Evolutionary conservation across 2,329 filamentous ascomycete species (phyloP).

Genomic region (Didymella exigua): DNA sequence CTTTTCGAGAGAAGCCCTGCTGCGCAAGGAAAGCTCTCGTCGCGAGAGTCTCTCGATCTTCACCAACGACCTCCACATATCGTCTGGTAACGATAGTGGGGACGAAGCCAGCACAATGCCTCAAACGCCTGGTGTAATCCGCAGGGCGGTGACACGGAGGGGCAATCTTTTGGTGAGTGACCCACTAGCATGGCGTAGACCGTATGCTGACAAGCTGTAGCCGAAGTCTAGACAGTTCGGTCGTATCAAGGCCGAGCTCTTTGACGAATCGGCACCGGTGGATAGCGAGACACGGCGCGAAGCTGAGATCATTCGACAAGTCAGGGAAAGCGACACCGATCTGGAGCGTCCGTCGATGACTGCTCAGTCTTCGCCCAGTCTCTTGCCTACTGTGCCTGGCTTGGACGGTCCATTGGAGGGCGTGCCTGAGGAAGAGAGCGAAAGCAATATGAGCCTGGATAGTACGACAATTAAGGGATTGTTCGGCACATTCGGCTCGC

Average conservation of each 20-base stretch:
- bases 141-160: slow-evolving; percentile 80
- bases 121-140: slow-evolving; percentile 74
- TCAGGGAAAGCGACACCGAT: slow-evolving; percentile 83
- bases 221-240: slow-evolving; percentile 97
- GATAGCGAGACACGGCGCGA: slow-evolving; percentile 90
- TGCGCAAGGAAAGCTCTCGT: slow-evolving; percentile 61
- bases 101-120: slow-evolving; percentile 63
- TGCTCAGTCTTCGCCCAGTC: slow-evolving; percentile 70
- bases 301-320: slow-evolving; percentile 93
- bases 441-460: slow-evolving; percentile 63
- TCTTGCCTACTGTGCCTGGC: slow-evolving; percentile 63
- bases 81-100: slow-evolving; percentile 77
- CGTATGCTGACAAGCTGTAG: slow-evolving; percentile 53
- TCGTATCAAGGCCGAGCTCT: slow-evolving; percentile 84
- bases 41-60: slow-evolving; percentile 90
- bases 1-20: slow-evolving; percentile 59
- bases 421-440: slow-evolving; percentile 65
- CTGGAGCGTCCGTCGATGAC: slow-evolving; percentile 59
- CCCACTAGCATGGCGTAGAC: too few relatives aligned
- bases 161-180: slow-evolving; percentile 81
- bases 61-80: slow-evolving; percentile 84
- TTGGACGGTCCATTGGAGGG: slow-evolving; percentile 67
- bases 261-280: slow-evolving; percentile 85
- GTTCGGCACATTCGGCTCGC: slow-evolving; percentile 74
- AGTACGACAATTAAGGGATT: slow-evolving; percentile 49